phyloP scores from a whole-genome alignment of 2,329 filamentous ascomycete species.

The Knoxdaviesia proteae region DNA sequence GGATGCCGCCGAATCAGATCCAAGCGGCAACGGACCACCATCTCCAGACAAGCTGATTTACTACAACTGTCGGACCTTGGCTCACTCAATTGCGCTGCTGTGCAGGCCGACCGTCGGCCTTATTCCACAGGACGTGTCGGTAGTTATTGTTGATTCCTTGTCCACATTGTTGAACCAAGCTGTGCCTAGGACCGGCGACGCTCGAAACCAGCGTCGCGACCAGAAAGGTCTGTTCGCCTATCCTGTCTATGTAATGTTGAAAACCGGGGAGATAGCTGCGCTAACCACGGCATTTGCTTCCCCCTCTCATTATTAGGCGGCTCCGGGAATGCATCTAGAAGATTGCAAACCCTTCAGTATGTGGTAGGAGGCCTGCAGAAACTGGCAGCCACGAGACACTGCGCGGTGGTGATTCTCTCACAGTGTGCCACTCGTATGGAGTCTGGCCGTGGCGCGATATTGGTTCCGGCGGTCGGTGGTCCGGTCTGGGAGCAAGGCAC shows the following conservation, averaged over 20 bases:
- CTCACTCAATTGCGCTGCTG: constrained; percentile 56
- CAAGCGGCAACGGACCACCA: not conserved
- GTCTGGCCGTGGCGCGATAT: constrained; percentile 39
- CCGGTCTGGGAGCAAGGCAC: constrained; percentile 64
- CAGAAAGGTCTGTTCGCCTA: constrained; percentile 14
- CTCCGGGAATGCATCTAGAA: constrained; percentile 17
- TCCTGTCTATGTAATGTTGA: not conserved
- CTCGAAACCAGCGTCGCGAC: constrained; percentile 15
- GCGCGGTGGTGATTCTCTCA: constrained; percentile 56
- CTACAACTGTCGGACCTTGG: constrained; percentile 36
- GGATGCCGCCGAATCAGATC: not conserved
- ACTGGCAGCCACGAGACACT: constrained; percentile 49
- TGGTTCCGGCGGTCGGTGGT: constrained; percentile 57
- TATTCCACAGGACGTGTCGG: constrained; percentile 37
- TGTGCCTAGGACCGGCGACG: constrained; percentile 40
- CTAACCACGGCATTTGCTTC: too few species aligned
- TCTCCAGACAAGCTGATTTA: constrained; percentile 18
- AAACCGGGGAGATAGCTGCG: too few species aligned
- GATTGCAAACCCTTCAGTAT: constrained; percentile 32
- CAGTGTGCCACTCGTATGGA: constrained; percentile 72
- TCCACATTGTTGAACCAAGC: constrained; percentile 58
- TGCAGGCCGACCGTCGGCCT: constrained; percentile 42
- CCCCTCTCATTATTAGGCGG: constrained; percentile 5
- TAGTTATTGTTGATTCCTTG: constrained; percentile 61
- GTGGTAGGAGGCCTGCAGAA: constrained; percentile 54